These are phyloP conservation scores for Cytidiella melzeri DNA, from an alignment of 768 basidiomycete species.

Conservation along the genomic window DNA sequence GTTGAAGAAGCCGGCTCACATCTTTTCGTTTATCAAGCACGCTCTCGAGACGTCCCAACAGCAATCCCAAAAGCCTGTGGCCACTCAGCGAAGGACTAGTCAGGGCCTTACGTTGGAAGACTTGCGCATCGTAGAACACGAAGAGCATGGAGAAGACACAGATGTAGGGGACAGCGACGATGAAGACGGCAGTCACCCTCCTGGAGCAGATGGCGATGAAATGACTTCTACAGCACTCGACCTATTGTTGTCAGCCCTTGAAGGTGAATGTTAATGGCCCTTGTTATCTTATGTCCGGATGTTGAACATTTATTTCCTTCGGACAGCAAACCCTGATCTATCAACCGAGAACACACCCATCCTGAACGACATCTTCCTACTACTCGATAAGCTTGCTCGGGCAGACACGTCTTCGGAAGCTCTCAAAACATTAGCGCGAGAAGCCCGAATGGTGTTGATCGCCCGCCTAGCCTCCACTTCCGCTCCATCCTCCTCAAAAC, in stretches of 20 bases:
- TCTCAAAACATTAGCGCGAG: constrained; percentile 57
- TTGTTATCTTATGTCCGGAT: neutral
- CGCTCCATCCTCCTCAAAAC: constrained; percentile 19
- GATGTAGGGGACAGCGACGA: constrained; percentile 37
- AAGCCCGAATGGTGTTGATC: constrained; percentile 80
- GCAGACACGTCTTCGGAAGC: constrained; percentile 40
- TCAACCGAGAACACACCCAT: constrained; percentile 56
- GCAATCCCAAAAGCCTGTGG: neutral
- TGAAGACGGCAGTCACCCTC: constrained; percentile 44
- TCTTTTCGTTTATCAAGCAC: constrained; percentile 79
- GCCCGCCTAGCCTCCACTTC: constrained; percentile 67
- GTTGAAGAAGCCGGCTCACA: constrained; percentile 57
- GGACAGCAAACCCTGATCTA: constrained; percentile 47
- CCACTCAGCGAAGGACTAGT: constrained; percentile 6
- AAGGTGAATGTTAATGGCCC: constrained; percentile 46
- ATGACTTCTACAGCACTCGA: constrained; percentile 75
- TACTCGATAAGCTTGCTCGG: constrained; percentile 45
- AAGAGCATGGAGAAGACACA: constrained; percentile 27
- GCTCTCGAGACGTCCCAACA: constrained; percentile 46
- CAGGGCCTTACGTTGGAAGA: constrained; percentile 28
- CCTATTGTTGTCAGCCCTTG: constrained; percentile 76
- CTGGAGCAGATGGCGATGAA: constrained; percentile 44
- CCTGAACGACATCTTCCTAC: constrained; percentile 63
- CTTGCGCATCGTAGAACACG: constrained; percentile 32
- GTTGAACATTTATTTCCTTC: too few relatives aligned